phyloP scores from a whole-genome alignment of 768 basidiomycete species.

The Lentinula edodes region DNA sequence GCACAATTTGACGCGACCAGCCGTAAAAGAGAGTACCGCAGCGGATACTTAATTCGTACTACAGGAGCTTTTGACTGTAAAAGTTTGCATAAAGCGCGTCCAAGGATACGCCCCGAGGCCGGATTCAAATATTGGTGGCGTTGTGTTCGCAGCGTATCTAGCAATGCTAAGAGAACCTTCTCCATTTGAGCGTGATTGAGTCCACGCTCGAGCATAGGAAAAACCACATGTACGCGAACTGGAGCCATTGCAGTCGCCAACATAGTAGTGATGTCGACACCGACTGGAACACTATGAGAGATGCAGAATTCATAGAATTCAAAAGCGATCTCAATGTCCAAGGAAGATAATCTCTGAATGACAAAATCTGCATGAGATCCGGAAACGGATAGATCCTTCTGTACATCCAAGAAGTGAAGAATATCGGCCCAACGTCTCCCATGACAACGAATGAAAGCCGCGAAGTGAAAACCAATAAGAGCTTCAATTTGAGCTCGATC shows the following conservation, averaged over 20 bases:
- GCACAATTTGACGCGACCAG: slow-evolving; percentile 33
- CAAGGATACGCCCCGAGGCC: slow-evolving; percentile 25
- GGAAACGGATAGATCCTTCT: background rate
- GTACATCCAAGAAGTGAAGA: slow-evolving; percentile 20
- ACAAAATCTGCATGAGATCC: slow-evolving; percentile 21
- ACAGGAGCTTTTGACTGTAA: slow-evolving; percentile 30
- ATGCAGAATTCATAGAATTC: slow-evolving; percentile 27
- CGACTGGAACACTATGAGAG: slow-evolving; percentile 16
- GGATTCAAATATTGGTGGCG: slow-evolving; percentile 24
- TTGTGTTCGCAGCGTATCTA: slow-evolving; percentile 29
- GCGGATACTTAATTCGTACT: slow-evolving; percentile 29
- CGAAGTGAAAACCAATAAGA: slow-evolving; percentile 29
- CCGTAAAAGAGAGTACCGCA: slow-evolving; percentile 40
- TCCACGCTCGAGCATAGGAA: slow-evolving; percentile 27
- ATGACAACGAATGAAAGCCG: slow-evolving; percentile 22
- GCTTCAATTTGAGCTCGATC: slow-evolving; percentile 23
- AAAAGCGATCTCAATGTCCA: slow-evolving; percentile 25
- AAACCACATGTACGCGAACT: slow-evolving; percentile 21
- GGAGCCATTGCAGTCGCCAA: slow-evolving; percentile 28
- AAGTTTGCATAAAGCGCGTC: slow-evolving; percentile 26
- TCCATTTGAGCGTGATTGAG: slow-evolving; percentile 28
- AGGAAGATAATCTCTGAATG: slow-evolving; percentile 15
- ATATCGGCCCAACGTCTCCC: slow-evolving; percentile 23
- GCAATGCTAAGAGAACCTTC: slow-evolving; percentile 31
- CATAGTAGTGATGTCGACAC: slow-evolving; percentile 15